These are phyloP conservation scores for Pyrenophora teres DNA, from an alignment of 2,329 filamentous ascomycete genomes.

Conservation along the genomic window DNA sequence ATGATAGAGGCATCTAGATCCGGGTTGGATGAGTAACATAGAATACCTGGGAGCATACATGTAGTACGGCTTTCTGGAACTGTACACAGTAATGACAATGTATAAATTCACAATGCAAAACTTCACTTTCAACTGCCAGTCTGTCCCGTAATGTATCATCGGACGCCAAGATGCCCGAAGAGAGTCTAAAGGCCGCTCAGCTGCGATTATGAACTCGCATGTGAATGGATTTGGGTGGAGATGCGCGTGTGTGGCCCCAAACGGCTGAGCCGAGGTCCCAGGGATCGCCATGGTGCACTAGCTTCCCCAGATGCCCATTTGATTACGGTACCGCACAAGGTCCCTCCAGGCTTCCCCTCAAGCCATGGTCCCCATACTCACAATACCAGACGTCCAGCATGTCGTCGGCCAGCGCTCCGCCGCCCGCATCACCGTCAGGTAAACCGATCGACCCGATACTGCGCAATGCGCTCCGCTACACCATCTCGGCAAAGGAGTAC, in stretches of 20 bases:
- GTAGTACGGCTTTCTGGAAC: no score
- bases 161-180: neutral
- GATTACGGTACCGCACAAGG: neutral
- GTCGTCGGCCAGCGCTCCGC: constrained; percentile 40
- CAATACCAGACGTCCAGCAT: constrained; percentile 25
- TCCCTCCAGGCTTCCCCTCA: constrained; percentile 7
- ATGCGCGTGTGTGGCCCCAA: neutral
- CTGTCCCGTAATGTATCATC: no score
- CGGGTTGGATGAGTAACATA: no score
- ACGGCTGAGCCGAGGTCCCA: constrained; percentile 13
- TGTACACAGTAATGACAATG: no score
- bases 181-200: neutral
- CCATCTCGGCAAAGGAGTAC: constrained; percentile 82
- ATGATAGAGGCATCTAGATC: no score
- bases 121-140: no score
- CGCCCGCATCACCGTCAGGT: constrained; percentile 30
- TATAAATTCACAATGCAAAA: no score
- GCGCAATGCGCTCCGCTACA: constrained; percentile 85
- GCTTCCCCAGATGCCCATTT: constrained; percentile 19
- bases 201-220: constrained; percentile 1
- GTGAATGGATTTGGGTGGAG: constrained; percentile 7
- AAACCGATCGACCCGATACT: constrained; percentile 68
- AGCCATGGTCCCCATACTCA: constrained; percentile 23
- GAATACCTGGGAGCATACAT: no score
- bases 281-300: constrained; percentile 9